Conservation (phyloP, 2,329 filamentous ascomycete genomes). For the Sporothrix brunneoviolacea region DNA sequence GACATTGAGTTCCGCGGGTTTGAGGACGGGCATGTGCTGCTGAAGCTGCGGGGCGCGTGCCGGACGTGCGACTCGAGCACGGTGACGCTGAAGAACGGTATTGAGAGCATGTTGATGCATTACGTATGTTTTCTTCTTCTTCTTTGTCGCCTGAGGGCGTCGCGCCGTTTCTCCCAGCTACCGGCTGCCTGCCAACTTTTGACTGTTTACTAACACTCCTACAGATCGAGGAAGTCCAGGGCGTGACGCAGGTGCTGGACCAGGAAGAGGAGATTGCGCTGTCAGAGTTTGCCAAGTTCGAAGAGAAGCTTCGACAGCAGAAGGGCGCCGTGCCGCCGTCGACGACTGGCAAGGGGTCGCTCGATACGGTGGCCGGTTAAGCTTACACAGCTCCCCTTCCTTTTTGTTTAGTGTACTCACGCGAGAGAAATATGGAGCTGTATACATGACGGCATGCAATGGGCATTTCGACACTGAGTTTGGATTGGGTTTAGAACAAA, state of each 20-base stretch:
- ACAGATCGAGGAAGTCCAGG: constrained; percentile 91
- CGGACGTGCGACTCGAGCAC: constrained; percentile 95
- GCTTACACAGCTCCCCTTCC: not conserved
- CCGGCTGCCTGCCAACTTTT: too few species aligned
- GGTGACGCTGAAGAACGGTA: constrained; percentile 93
- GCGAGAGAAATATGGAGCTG: too few species aligned
- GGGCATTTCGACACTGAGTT: too few species aligned
- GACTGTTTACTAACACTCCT: not conserved
- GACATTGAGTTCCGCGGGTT: constrained; percentile 96
- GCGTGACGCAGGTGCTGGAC: constrained; percentile 84
- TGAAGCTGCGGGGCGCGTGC: constrained; percentile 89
- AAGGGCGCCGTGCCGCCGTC: constrained; percentile 37
- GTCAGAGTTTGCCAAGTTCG: constrained; percentile 87
- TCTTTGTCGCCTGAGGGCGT: not conserved
- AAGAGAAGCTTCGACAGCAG: constrained; percentile 65
- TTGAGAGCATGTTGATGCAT: constrained; percentile 97
- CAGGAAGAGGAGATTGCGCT: constrained; percentile 84
- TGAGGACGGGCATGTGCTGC: constrained; percentile 70
- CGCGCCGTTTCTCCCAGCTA: too few species aligned
- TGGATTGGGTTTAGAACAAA: too few species aligned
- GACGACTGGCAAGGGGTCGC: constrained; percentile 31
- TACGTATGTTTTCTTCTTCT: constrained; percentile 55
- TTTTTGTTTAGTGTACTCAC: not conserved
- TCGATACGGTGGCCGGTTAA: constrained; percentile 13
- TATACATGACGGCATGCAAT: too few species aligned